Base-by-base conservation (phyloP, 768 basidiomycete species). In the Rhodotorula kratochvilovae region DNA sequence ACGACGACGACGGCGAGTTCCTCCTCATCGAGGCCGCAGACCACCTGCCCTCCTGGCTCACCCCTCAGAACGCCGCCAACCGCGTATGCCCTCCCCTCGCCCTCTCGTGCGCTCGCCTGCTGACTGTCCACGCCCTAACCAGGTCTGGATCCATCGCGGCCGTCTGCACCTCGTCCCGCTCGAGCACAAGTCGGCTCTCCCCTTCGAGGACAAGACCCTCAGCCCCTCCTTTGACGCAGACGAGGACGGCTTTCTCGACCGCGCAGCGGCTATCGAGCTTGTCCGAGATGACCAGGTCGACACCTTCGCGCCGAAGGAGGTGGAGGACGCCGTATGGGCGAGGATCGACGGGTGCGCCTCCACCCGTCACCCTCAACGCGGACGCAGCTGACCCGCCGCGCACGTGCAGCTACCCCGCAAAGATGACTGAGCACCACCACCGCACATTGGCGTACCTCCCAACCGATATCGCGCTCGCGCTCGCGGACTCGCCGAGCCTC, bases 1-100 rank as follows among this genome's bases (percentile, higher is more conserved):
- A 85, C 69, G 96, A 99, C 82, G 89, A 89, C 10, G 75, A 76
- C 80, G 96, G 96, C 36, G 91, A 98, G 76, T 97, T 98, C 78
- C 81, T 98, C 56, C 84, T 99, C 66, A 98, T 98, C 70, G 96
- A 99, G 81, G 95, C 92, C 7, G 96, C 96, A 31, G 90, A 96
- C 62, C 85, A 83, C 39, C 82, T 99, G 23, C 95, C 95, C 25
- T 81, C 84, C 10, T 98, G 95, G 96, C 88, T 96, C 57, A 89
- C 88, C 39, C 96, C 95, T 23, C 84, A 87, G 45, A 97, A 95
- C 79, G 87, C 92, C 60, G 87, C 89, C 80, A 95, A 98, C 82
- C 88, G 96, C 84, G 93, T 94, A 82, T 82, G 90, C 84, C 69
- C 75, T 66, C 71, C 59, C 23, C 31, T 54, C n/a, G 6, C 39